Base-by-base conservation (phyloP, 768 basidiomycete species). In the Auriscalpium microsporum region DNA sequence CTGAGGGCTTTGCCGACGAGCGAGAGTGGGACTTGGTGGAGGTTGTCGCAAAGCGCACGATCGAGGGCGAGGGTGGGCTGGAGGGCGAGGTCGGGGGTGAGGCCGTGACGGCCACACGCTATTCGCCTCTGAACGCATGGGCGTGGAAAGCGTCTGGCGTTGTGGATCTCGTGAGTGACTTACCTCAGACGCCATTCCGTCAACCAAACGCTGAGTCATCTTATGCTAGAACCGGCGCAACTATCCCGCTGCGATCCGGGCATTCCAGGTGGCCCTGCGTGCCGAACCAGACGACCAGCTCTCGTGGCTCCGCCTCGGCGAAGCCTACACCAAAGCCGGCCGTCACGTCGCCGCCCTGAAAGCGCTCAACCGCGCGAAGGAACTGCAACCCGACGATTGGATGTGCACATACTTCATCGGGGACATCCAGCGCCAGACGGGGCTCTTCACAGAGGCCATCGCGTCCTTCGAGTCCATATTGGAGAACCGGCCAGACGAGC, bases 81-180 rank as follows among this genome's bases (percentile, higher is more conserved):
- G 49, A 76, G 71, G 60, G 70, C 62, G 52, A 65, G 78, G 38
- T 16, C 10, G 42, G 42, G 8, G 23, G 14, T 6, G 52, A 52
- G 48, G 66, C 66, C 10, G 66, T 65, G 3, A 68, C 70, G n/a
- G 66, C 72, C 5, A 66, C 69, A 2, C 73, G 80, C 61, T 84
- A 84, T 66, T 73, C 82, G 61, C 86, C 90, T 0, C 83, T 82
- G 38, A 94, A 95, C 63, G 80, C 86, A 8, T 99, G 96, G 96
- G 96, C 96, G 3, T 99, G 95, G 94, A 97, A 96, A 70, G 94
- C 94, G 19, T 71, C 92, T 37, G 96, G 93, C 1, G 82, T 91
- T 0, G 94, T 94, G 2, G 93, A 94, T 67, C 72, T 94, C 71
- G 95, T 94, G 64, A 69, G 86, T 36, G 28, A 3, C 44, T 44